phyloP scores from a whole-genome alignment of 1,139 yeast species.

The Debaryomyces sp. region DNA sequence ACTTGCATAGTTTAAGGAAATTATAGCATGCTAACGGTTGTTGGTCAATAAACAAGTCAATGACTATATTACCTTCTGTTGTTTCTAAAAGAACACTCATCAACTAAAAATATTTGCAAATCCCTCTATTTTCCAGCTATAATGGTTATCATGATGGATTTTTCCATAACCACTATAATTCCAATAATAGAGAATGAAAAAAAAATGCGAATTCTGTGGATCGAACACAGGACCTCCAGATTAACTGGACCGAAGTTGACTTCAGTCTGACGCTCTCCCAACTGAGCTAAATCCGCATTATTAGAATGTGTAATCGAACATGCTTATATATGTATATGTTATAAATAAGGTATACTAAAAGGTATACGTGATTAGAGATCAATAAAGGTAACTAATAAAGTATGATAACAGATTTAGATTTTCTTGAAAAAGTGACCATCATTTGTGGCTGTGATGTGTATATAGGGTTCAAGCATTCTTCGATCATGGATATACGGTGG shows the following conservation, averaged over 20 bases:
- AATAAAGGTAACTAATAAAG: too few species aligned
- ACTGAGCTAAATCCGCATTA: conserved; percentile 75
- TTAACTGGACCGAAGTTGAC: conserved; percentile 44
- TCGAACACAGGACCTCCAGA: conserved; percentile 72
- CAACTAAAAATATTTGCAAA: neutral
- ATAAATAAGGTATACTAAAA: too few species aligned
- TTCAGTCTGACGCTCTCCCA: conserved; percentile 92
- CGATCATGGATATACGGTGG: too few species aligned
- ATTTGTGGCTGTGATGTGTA: too few species aligned
- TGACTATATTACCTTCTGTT: conserved; percentile 51
- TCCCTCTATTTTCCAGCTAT: neutral
- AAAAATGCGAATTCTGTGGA: conserved; percentile 52
- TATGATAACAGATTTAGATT: too few species aligned
- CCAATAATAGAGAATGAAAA: conserved; percentile 13
- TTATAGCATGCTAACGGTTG: conserved; percentile 45
- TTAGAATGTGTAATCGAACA: neutral
- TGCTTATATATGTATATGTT: too few species aligned
- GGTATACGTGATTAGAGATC: too few species aligned
- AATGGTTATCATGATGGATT: neutral
- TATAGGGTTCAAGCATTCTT: too few species aligned
- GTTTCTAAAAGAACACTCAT: conserved; percentile 68
- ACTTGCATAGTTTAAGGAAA: conserved; percentile 58
- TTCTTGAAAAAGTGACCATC: too few species aligned
- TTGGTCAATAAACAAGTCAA: conserved; percentile 47
- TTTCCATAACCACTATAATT: conserved; percentile 5